Base-by-base conservation (phyloP, 1,284 basidiomycete species). In the Vanrija sp. region DNA sequence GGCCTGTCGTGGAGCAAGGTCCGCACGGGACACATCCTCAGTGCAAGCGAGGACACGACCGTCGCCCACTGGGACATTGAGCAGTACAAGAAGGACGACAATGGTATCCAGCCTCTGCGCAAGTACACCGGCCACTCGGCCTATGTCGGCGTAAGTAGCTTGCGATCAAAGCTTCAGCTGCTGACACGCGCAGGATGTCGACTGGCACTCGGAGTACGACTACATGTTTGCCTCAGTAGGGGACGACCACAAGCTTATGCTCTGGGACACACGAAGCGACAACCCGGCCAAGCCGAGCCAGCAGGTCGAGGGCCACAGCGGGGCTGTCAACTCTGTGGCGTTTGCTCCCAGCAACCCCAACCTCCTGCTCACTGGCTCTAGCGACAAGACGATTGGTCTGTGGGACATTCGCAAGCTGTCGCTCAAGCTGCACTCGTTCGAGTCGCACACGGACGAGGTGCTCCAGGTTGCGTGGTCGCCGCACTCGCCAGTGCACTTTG, bases 31-130 rank as follows among this genome's bases (percentile, higher is more conserved):
- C 85, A 96, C 72, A 81, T 99, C 18, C 78, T 98, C 19, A 91
- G 89, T 65, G 90, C 92, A 16, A 94, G 90, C 6, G 94, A 98
- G 73, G 95, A 98, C 75, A 90, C 87, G 78, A 97, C 94, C 0
- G 85, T 98, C 27, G 97, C 93, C 66, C 85, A 94, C 68, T 99
- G 95, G 95, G 95, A 98, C 75, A 80, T 98, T 45, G 89, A 88
- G 70, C 83, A 85, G 6, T 98, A 95, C 75, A 83, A 86, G 22
- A 98, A 94, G 77, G 81, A 81, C 24, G 88, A 85, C 60, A 81
- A 81, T 23, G 83, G 84, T 2, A 80, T 98, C 18, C 86, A 94
- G 57, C 93, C 96, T 8, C 80, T 88, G 2, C 83, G 80, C 45
- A 82, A 88, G 18, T 99, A 89, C 79, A 83, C 83, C 56, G 95